Percentiles rank a stretch among this genome's conserved stretches.
phyloP scores from a whole-genome alignment of 495 filamentous ascomycete species.

The Trichoderma virens region DNA sequence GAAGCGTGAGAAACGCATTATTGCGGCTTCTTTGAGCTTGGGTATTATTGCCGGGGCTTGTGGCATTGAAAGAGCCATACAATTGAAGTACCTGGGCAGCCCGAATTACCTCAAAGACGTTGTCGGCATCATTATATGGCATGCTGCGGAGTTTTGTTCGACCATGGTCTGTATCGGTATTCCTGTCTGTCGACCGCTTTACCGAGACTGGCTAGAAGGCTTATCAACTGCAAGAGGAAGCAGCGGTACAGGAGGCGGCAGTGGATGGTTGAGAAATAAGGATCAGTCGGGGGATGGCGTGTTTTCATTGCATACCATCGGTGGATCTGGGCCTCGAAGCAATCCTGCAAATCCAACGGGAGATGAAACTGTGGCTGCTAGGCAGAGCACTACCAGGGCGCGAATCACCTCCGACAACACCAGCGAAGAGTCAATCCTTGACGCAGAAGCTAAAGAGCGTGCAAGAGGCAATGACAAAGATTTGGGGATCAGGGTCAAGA shows the following conservation, averaged over 20 bases:
- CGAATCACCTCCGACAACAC: neutral
- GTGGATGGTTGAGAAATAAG: neutral
- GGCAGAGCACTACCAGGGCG: no score
- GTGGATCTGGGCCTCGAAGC: neutral
- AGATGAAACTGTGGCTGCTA: no score
- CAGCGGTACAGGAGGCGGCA: neutral
- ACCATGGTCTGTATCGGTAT: slow-evolving; percentile 25
- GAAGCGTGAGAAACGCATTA: slow-evolving; percentile 36
- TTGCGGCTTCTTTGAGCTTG: slow-evolving; percentile 40
- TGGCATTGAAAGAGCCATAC: slow-evolving; percentile 19
- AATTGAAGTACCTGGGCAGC: slow-evolving; percentile 18
- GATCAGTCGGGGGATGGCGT: neutral
- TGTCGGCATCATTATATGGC: slow-evolving; percentile 22
- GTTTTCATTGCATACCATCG: neutral
- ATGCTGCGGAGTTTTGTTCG: slow-evolving; percentile 18
- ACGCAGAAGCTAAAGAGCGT: neutral
- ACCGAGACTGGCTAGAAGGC: slow-evolving; percentile 11
- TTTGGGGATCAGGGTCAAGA: neutral
- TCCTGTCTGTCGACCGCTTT: slow-evolving; percentile 17
- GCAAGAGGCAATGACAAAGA: neutral
- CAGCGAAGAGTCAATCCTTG: neutral
- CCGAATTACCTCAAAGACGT: slow-evolving; percentile 19
- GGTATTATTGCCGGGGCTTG: slow-evolving; percentile 31
- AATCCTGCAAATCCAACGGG: neutral
- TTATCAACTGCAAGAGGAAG: neutral